These are phyloP conservation scores for Aspergillus chevalieri DNA, from an alignment of 2,329 filamentous ascomycete species.

Conservation along the genomic window DNA sequence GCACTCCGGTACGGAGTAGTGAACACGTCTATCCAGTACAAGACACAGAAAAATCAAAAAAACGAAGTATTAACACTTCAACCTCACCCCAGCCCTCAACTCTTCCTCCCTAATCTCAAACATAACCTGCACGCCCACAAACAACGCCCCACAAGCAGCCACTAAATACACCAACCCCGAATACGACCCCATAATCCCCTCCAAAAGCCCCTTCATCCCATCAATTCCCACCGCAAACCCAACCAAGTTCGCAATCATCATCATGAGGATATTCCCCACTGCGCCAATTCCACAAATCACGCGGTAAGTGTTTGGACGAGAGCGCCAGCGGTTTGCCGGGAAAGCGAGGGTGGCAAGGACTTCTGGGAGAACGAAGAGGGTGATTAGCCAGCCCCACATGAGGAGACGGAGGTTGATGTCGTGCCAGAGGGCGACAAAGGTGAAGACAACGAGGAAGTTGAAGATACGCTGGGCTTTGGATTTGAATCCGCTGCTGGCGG, in stretches of 20 bases:
- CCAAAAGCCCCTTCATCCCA: constrained; percentile 69
- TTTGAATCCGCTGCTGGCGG: constrained; percentile 25
- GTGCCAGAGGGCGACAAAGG: constrained; percentile 96
- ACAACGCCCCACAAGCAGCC: constrained; percentile 66
- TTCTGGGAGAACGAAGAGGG: constrained; percentile 89
- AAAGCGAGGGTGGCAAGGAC: constrained; percentile 66
- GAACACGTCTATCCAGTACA: no score
- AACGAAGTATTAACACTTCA: constrained; percentile 61
- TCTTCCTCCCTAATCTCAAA: constrained; percentile 89
- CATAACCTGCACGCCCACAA: constrained; percentile 87
- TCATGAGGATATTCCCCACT: constrained; percentile 81
- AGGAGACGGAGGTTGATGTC: constrained; percentile 87
- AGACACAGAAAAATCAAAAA: no score
- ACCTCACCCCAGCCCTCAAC: constrained; percentile 68
- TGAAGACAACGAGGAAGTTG: constrained; percentile 83
- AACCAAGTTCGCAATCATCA: constrained; percentile 92
- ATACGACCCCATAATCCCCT: constrained; percentile 69
- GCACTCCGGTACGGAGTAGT: no score
- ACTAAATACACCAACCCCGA: constrained; percentile 70
- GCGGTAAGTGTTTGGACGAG: constrained; percentile 65
- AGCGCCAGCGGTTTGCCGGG: constrained; percentile 65
- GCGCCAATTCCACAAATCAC: constrained; percentile 74
- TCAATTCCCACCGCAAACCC: constrained; percentile 92
- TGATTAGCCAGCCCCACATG: constrained; percentile 95
- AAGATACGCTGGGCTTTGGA: constrained; percentile 55